These are phyloP conservation scores for Aspergillus udagawae DNA, from an alignment of 2,329 filamentous ascomycete genomes.

Conservation along the genomic window DNA sequence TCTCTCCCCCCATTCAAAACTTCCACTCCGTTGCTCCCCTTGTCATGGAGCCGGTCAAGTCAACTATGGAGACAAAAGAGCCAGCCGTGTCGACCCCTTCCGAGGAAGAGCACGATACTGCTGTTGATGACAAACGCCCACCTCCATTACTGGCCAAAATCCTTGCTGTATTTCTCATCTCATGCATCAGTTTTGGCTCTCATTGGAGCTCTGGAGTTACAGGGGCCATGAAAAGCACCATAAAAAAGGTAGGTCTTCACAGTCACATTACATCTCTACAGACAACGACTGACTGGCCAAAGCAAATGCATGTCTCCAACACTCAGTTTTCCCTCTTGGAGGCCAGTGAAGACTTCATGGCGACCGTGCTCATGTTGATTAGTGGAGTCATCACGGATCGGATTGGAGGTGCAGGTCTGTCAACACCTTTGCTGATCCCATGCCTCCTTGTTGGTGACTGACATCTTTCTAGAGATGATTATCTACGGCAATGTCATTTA, in stretches of 20 bases:
- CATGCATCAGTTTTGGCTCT: constrained; percentile 55
- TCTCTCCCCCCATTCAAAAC: neutral
- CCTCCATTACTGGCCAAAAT: constrained; percentile 34
- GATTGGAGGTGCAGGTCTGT: constrained; percentile 52
- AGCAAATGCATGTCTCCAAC: constrained; percentile 56
- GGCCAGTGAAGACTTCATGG: constrained; percentile 61
- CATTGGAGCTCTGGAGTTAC: constrained; percentile 60
- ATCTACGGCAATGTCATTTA: constrained; percentile 61
- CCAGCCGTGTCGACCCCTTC: neutral
- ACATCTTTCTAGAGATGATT: constrained; percentile 42
- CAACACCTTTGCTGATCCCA: neutral
- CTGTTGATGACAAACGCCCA: constrained; percentile 14
- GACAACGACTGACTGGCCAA: neutral
- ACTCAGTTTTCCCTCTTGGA: constrained; percentile 57
- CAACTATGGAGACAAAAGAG: neutral
- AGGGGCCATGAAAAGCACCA: constrained; percentile 57
- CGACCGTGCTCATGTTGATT: constrained; percentile 51
- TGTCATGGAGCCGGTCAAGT: neutral
- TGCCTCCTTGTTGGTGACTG: neutral
- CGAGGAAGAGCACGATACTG: neutral
- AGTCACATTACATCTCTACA: neutral
- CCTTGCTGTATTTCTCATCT: constrained; percentile 42
- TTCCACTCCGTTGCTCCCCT: neutral
- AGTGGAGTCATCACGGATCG: constrained; percentile 57
- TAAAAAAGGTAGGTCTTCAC: constrained; percentile 48